Evolutionary conservation across 345 rosid genomes (phyloP), one percentile per base, ranked within the genome.

Genomic region (Rhizophora apiculata): DNA sequence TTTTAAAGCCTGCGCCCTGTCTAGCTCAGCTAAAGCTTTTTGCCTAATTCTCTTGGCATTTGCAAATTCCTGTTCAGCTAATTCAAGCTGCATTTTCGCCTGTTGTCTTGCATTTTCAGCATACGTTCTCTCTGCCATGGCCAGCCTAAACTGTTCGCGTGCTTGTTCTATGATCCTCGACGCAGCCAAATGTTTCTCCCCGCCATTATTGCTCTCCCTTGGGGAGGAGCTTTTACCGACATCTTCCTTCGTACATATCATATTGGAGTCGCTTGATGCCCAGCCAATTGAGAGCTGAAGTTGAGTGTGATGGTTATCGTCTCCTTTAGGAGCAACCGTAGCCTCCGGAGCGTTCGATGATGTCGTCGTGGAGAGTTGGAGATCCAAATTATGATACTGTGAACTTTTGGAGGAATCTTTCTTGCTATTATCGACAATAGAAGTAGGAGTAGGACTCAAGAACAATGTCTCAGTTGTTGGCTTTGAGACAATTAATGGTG

Each of bases 21-120:
- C 87, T 3, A 95, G 58, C 82, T 92, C 97, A 1, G 91, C 83
- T 39, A 82, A 93, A 3, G 99, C 96, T 67, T 88, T 89, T 66
- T 88, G 86, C 66, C 97, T 83, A 59, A 88, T 85, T 74, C 80
- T 78, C 82, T 86, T 89, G 3, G 99, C 99, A 29, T 83, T 88
- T 24, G 84, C 86, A 34, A 89, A 85, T 74, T 95, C 97, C 64
- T 30, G 81, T 74, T 95, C 96, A 0, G 99, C 99, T 65, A 87
- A 72, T 75, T 91, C 93, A 36, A 87, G 83, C 88, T 87, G 90
- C 49, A 83, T 69, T 68, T 82, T 89, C 0, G 96, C 96, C 15
- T 79, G 85, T 62, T 74, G 77, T 78, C 96, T 85, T 20, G 87
- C 85, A 67, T 88, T 86, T 56, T 87, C 88, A 0, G 96, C 92